These are phyloP conservation scores for Russula foetens DNA, from an alignment of 768 basidiomycete species.

Conservation along the genomic window DNA sequence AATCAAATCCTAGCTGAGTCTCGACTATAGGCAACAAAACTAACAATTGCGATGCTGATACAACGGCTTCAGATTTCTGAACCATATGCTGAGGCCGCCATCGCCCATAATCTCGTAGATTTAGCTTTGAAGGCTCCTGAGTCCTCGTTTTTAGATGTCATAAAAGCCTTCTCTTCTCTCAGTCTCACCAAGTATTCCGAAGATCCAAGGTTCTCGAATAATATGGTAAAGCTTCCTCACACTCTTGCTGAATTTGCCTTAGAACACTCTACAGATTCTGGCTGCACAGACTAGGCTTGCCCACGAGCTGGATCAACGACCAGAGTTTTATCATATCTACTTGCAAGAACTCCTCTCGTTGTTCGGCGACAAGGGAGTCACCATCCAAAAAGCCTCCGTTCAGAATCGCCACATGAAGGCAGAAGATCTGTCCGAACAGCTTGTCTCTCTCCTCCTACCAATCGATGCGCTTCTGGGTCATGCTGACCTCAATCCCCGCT, in stretches of 20 bases:
- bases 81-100: constrained; percentile 82
- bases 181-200: constrained; percentile 84
- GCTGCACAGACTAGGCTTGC: constrained; percentile 89
- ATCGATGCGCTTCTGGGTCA: constrained; percentile 83
- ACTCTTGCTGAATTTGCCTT: background rate
- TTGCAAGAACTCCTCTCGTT: constrained; percentile 77
- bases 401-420: constrained; percentile 60
- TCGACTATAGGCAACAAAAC: constrained; percentile 57
- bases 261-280: constrained; percentile 47
- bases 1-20: background rate
- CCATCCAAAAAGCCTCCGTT: constrained; percentile 75
- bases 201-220: constrained; percentile 82
- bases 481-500: constrained; percentile 53
- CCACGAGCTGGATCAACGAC: constrained; percentile 61
- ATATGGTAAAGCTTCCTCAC: constrained; percentile 51
- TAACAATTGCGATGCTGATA: constrained; percentile 88
- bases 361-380: constrained; percentile 86
- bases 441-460: constrained; percentile 82
- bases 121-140: constrained; percentile 74
- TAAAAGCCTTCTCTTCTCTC: constrained; percentile 75
- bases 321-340: constrained; percentile 74
- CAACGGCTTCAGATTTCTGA: constrained; percentile 83
- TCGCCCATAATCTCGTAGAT: constrained; percentile 87
- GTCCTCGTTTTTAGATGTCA: constrained; percentile 73
- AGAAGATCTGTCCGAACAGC: constrained; percentile 78